phyloP scores from a whole-genome alignment of 805 yeast species.

The Teunomyces lycoperdinae region DNA sequence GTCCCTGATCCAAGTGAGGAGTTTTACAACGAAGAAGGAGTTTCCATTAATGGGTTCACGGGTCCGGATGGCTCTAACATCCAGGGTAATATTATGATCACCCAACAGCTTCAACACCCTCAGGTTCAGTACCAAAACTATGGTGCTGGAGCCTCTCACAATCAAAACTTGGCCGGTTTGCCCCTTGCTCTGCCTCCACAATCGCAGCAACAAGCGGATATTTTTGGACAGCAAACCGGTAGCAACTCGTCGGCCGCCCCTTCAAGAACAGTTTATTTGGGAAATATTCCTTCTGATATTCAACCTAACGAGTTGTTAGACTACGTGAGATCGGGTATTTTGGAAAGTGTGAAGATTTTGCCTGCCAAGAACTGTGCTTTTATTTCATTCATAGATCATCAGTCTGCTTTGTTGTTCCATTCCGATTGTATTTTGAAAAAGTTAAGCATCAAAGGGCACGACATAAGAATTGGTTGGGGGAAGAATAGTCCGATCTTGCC shows the following conservation, averaged over 20 bases:
- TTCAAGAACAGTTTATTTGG: constrained; percentile 85
- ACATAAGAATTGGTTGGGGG: constrained; percentile 92
- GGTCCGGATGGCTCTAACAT: constrained; percentile 1
- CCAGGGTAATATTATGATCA: constrained; percentile 2
- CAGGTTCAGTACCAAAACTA: constrained; percentile 2
- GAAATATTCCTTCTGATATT: constrained; percentile 80
- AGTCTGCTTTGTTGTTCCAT: constrained; percentile 85
- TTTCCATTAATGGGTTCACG: constrained; percentile 14
- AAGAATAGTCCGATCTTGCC: constrained; percentile 73
- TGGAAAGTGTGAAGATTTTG: constrained; percentile 75
- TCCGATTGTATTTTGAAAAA: constrained; percentile 88
- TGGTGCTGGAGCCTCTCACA: neutral
- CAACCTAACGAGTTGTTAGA: constrained; percentile 80
- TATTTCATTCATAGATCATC: constrained; percentile 83
- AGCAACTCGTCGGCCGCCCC: constrained; percentile 42
- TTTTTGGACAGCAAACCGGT: constrained; percentile 6
- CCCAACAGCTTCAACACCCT: constrained; percentile 7
- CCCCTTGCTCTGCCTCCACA: constrained; percentile 6
- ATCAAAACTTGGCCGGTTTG: constrained; percentile 2
- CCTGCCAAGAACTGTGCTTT: constrained; percentile 88
- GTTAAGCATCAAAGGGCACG: constrained; percentile 74
- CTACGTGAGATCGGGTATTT: constrained; percentile 87
- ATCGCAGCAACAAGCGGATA: constrained; percentile 6
- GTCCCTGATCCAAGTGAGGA: constrained; percentile 16
- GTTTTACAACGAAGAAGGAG: constrained; percentile 15